Evolutionary conservation across 768 basidiomycete species (phyloP).

Genomic region (Termitomyces heimii): DNA sequence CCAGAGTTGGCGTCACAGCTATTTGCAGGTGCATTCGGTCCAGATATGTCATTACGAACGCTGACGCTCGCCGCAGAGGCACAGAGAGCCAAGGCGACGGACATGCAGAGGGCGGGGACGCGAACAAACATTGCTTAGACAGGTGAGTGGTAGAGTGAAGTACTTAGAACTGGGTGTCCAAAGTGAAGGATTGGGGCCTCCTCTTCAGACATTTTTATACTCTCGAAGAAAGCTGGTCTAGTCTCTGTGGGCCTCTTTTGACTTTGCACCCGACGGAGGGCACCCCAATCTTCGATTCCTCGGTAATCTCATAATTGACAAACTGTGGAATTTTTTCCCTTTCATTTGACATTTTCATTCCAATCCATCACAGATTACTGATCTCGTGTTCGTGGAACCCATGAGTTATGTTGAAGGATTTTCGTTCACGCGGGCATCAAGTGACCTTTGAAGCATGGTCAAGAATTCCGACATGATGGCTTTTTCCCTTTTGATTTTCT

Average conservation of each 20-base stretch:
- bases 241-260: neutral
- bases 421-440: neutral
- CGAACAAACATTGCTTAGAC: slow-evolving; percentile 12
- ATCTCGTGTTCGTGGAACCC: neutral
- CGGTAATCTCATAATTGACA: neutral
- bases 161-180: slow-evolving; percentile 5
- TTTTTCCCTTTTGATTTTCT: neutral
- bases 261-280: neutral
- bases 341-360: neutral
- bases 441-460: neutral
- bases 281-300: neutral
- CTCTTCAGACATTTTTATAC: neutral
- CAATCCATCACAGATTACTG: neutral
- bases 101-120: slow-evolving; percentile 5
- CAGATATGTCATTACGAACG: neutral
- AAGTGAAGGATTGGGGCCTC: slow-evolving; percentile 3
- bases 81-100: slow-evolving; percentile 11
- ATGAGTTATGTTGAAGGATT: neutral
- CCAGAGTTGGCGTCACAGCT: slow-evolving; percentile 5
- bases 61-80: slow-evolving; percentile 8
- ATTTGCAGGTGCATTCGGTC: neutral
- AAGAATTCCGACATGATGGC: neutral
- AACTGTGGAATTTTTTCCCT: neutral
- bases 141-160: neutral
- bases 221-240: neutral